Conservation (phyloP, 1,139 yeast genomes). For the Geotrichum reessii region DNA sequence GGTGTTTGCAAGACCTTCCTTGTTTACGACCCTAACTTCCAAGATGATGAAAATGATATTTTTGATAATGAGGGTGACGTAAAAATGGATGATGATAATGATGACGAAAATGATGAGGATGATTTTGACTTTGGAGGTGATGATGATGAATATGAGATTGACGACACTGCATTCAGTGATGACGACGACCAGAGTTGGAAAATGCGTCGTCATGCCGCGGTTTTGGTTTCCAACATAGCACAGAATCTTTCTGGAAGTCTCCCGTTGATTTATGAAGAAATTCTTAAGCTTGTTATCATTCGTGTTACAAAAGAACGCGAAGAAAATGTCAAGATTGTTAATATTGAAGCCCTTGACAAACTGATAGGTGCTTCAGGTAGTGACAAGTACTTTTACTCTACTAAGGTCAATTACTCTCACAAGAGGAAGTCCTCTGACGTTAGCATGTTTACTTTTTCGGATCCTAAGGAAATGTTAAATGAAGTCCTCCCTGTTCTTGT, state of each 20-base stretch:
- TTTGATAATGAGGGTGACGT: slow-evolving; percentile 27
- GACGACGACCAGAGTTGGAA: slow-evolving; percentile 68
- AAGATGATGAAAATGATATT: slow-evolving; percentile 38
- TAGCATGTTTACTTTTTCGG: slow-evolving; percentile 30
- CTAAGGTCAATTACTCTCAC: slow-evolving; percentile 26
- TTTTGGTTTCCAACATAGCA: slow-evolving; percentile 42
- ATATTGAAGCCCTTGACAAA: slow-evolving; percentile 31
- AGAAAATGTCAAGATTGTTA: slow-evolving; percentile 38
- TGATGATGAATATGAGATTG: slow-evolving; percentile 43
- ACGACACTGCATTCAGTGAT: slow-evolving; percentile 45
- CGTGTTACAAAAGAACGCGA: slow-evolving; percentile 37
- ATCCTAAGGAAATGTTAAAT: slow-evolving; percentile 26
- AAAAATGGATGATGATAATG: slow-evolving; percentile 19
- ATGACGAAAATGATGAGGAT: slow-evolving; percentile 24
- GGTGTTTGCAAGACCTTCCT: slow-evolving; percentile 41
- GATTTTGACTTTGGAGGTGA: slow-evolving; percentile 25
- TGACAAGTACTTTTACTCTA: slow-evolving; percentile 27
- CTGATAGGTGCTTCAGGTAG: slow-evolving; percentile 30
- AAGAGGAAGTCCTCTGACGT: slow-evolving; percentile 36
- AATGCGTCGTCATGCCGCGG: slow-evolving; percentile 52
- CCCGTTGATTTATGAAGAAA: slow-evolving; percentile 25
- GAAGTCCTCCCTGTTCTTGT: slow-evolving; percentile 23
- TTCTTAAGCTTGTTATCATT: slow-evolving; percentile 31
- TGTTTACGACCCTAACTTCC: slow-evolving; percentile 54
- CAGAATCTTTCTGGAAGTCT: slow-evolving; percentile 34